Evolutionary conservation across 305 asterid species (phyloP).

Genomic region (Fraxinus velutina): DNA sequence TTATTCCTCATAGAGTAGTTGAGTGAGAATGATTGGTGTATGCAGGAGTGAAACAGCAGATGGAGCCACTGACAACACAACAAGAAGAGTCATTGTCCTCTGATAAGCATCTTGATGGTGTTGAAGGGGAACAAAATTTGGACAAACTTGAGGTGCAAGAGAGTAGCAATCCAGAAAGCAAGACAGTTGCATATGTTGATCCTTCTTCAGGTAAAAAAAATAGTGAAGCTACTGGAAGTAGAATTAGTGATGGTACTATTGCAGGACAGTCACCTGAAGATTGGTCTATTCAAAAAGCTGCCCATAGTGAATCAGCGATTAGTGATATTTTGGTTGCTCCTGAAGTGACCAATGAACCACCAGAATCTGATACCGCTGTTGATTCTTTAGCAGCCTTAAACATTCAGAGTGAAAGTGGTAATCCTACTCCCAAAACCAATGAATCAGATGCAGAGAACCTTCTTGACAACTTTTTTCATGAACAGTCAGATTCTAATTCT

Average conservation of each 20-base stretch:
- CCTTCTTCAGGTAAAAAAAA: conserved; percentile 34
- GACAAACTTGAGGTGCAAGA: conserved; percentile 42
- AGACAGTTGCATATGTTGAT: conserved; percentile 39
- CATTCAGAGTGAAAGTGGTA: conserved; percentile 30
- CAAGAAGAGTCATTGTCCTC: conserved; percentile 51
- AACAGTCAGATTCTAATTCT: conserved; percentile 36
- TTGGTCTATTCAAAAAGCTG: conserved; percentile 31
- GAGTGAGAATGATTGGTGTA: background rate
- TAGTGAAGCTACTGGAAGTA: conserved; percentile 39
- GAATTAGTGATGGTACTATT: conserved; percentile 36
- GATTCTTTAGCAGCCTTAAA: conserved; percentile 32
- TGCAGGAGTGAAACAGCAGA: conserved; percentile 54
- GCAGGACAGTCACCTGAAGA: conserved; percentile 37
- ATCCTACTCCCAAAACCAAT: background rate
- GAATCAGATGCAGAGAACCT: conserved; percentile 13
- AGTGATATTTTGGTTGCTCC: conserved; percentile 39
- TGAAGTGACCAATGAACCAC: conserved; percentile 38
- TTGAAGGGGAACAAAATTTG: conserved; percentile 33
- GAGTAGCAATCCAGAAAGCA: conserved; percentile 37
- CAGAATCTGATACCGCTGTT: conserved; percentile 34
- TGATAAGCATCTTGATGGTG: conserved; percentile 37
- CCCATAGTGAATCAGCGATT: conserved; percentile 34
- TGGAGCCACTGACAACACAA: conserved; percentile 57
- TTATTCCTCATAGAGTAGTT: background rate
- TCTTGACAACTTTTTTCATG: conserved; percentile 25